Evolutionary conservation across 1,284 basidiomycete genomes (phyloP), one percentile per base, ranked within the genome.

Genomic region (Microstroma glucosiphilum): DNA sequence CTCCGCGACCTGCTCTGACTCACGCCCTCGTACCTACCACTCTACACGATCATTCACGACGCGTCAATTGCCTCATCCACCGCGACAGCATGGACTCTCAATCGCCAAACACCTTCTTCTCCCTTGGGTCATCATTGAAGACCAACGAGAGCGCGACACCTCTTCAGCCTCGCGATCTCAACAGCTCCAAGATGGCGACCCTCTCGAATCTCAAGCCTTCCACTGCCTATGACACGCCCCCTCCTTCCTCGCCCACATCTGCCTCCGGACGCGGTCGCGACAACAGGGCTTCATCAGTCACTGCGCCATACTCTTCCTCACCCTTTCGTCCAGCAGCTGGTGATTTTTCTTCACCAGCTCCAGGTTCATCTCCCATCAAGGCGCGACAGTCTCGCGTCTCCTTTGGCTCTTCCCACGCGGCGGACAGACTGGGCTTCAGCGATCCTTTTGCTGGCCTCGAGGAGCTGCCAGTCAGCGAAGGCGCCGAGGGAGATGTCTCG

Each of bases 241-340:
- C 51, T 6, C 51, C 51, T 15, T 54, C 51, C 21, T 54, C 51
- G 17, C 51, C 51, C 51, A 21, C 25, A 25, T 26, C 51, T 17
- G n/a, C 51, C n/a, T 19, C n/a, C 6, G 25, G 25, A 15, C 21
- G 13, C 19, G 51, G 21, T 15, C 51, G 51, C 51, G 21, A 25
- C 25, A 17, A 3, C 7, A 17, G 51, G 25, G 19, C 51, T 7
- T 54, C 51, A 25, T 54, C 51, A 6, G 25, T 54, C 51, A 54
- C 51, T 6, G 51, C 21, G 13, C n/a, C 25, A 19, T 54, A 23
- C 21, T 54, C 51, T 15, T 54, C 51, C 7, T 54, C 51, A 6
- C 51, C 51, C 15, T 15, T 26, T 13, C 51, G 51, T 21, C 21
- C 43, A 4, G 15, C 21, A n/a, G 15, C 43, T 21, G 30, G 30